Percentiles rank a stretch among this genome's conserved stretches.
Conservation (phyloP, 257 asterid genomes). For the Ligustrum vulgare region DNA sequence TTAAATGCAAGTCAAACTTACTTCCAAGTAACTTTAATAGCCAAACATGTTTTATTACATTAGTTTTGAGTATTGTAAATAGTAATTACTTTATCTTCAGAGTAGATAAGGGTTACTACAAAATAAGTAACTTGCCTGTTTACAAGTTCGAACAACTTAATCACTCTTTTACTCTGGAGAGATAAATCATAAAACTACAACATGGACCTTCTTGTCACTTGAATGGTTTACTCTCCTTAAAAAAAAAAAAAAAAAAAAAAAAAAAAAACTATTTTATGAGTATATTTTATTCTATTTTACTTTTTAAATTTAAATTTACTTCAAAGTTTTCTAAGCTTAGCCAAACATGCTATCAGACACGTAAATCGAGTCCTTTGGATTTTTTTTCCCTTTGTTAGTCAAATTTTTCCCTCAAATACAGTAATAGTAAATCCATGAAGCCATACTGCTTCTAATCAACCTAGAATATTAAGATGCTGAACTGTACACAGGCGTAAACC, state of each 20-base stretch:
- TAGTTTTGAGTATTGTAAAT: neutral
- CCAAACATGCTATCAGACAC: neutral
- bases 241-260: too few relatives aligned
- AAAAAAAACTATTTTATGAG: neutral
- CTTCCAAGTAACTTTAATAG: neutral
- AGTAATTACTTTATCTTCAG: neutral
- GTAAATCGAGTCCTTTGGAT: neutral
- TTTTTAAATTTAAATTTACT: neutral
- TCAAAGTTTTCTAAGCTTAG: neutral
- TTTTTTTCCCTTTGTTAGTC: neutral
- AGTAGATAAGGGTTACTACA: neutral
- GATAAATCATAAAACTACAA: neutral
- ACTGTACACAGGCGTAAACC: neutral
- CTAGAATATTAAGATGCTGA: constrained; percentile 12
- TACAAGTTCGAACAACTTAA: neutral
- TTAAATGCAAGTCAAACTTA: neutral
- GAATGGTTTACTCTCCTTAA: neutral
- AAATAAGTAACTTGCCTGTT: neutral
- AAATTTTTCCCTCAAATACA: neutral
- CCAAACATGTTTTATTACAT: neutral
- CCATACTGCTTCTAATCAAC: neutral
- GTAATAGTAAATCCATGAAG: neutral
- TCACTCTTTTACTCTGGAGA: neutral
- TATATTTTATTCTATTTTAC: neutral
- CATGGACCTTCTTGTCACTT: neutral